Conservation (phyloP, 495 filamentous ascomycete species). For the Aspergillus coremiiformis region DNA sequence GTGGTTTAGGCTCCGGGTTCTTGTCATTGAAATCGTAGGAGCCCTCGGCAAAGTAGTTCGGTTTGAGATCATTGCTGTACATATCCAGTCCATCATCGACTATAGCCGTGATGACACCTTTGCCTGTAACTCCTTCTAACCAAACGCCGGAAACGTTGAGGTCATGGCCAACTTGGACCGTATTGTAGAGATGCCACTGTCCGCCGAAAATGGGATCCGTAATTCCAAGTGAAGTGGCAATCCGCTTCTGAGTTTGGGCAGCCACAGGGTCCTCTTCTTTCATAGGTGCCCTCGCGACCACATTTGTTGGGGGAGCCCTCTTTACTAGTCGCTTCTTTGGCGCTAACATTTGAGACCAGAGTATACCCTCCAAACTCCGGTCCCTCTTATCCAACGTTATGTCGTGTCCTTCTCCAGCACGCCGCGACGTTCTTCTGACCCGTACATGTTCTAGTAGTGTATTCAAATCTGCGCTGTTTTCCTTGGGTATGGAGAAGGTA, state of each 20-base stretch:
- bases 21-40: constrained; percentile 96
- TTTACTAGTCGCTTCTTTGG: constrained; percentile 69
- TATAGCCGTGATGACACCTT: constrained; percentile 82
- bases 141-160: constrained; percentile 91
- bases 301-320: constrained; percentile 49
- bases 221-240: constrained; percentile 62
- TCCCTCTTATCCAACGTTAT: constrained; percentile 32
- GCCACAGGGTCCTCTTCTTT: constrained; percentile 38
- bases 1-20: constrained; percentile 66
- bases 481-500: constrained; percentile 65
- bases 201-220: constrained; percentile 83
- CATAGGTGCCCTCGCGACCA: constrained; percentile 3
- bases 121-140: constrained; percentile 85
- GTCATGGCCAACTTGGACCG: constrained; percentile 74
- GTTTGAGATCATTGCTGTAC: constrained; percentile 89
- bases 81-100: constrained; percentile 96
- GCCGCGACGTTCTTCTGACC: constrained; percentile 41
- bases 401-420: constrained; percentile 44
- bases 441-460: constrained; percentile 51
- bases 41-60: constrained; percentile 83
- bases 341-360: constrained; percentile 76
- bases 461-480: constrained; percentile 48
- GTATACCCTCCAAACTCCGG: constrained; percentile 64
- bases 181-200: constrained; percentile 94
- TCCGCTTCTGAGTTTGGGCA: constrained; percentile 48